Conservation (phyloP, 208 protist genomes). For the Leishmania amazonensis region DNA sequence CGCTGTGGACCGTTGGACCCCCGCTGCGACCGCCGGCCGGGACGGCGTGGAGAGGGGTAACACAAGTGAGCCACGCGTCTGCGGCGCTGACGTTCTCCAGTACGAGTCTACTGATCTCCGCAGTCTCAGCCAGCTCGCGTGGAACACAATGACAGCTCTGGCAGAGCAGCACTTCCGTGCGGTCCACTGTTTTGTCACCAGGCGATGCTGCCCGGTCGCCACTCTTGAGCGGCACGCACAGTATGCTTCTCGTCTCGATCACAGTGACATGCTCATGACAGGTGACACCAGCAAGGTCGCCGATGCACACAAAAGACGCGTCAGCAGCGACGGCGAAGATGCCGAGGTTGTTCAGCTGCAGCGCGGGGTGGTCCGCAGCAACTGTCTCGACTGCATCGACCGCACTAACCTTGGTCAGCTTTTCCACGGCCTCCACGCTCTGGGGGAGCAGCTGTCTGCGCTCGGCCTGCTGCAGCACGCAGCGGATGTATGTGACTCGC, state of each 20-base stretch:
- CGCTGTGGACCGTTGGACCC: slow-evolving; percentile 5
- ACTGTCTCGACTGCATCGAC: slow-evolving; percentile 98
- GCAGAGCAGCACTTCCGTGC: slow-evolving; percentile 49
- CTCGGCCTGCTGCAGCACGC: slow-evolving; percentile 48
- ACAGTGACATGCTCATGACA: background rate
- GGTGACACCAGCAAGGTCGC: background rate
- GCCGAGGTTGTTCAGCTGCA: slow-evolving; percentile 41
- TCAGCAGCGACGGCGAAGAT: background rate
- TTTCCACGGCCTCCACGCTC: slow-evolving; percentile 85
- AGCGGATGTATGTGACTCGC: slow-evolving; percentile 42
- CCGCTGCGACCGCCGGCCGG: background rate
- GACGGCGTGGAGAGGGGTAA: background rate
- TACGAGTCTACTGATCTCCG: slow-evolving; percentile 90
- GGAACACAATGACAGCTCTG: slow-evolving; percentile 68
- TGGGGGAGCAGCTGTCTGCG: slow-evolving; percentile 66
- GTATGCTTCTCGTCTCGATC: background rate
- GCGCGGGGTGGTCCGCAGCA: slow-evolving; percentile 93
- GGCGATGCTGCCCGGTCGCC: background rate
- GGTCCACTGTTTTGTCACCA: slow-evolving; percentile 57
- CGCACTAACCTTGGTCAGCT: slow-evolving; percentile 97
- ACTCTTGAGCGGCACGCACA: background rate
- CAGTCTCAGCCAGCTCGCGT: slow-evolving; percentile 55
- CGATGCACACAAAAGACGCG: background rate
- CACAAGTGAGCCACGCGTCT: background rate
- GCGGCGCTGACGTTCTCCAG: slow-evolving; percentile 47